A percentile compares a stretch with the other conserved stretches of the same genome.
phyloP scores from a whole-genome alignment of 176 grass and related monocot species.

The Neostapfia colusana region DNA sequence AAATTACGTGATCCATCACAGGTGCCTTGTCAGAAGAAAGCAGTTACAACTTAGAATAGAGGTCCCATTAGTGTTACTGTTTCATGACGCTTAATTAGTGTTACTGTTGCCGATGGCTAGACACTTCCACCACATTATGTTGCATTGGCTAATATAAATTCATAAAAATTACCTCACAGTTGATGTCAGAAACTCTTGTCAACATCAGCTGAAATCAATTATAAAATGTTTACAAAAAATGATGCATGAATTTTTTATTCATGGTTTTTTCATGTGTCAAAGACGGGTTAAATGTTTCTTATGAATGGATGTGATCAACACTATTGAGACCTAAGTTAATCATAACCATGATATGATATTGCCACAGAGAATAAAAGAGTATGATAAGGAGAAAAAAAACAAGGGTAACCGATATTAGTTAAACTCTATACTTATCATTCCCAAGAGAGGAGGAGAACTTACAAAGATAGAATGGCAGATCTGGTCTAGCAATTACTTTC shows the following conservation, averaged over 20 bases:
- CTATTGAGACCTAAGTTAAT: not conserved
- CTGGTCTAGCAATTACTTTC: slow-evolving; percentile 86
- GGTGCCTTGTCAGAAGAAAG: not conserved
- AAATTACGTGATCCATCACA: not conserved
- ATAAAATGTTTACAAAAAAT: slow-evolving; percentile 17
- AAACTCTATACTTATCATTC: slow-evolving; percentile 10
- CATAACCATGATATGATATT: not conserved
- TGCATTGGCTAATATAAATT: not conserved
- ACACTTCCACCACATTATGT: not conserved
- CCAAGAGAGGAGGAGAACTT: slow-evolving; percentile 43
- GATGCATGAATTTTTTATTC: slow-evolving; percentile 10
- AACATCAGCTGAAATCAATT: not conserved
- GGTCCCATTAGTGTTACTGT: not conserved
- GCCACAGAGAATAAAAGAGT: slow-evolving; percentile 19
- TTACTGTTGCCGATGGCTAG: not conserved
- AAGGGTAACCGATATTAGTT: not conserved
- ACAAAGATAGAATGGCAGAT: slow-evolving; percentile 97
- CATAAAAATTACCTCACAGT: not conserved
- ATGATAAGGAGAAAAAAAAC: not conserved
- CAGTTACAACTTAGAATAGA: not conserved
- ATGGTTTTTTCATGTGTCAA: not conserved
- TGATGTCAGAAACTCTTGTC: not conserved
- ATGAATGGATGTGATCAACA: not conserved
- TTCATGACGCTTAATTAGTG: slow-evolving; percentile 10
- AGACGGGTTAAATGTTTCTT: not conserved